Evolutionary conservation across 805 yeast species (phyloP).

Genomic region (Candida oleophila): DNA sequence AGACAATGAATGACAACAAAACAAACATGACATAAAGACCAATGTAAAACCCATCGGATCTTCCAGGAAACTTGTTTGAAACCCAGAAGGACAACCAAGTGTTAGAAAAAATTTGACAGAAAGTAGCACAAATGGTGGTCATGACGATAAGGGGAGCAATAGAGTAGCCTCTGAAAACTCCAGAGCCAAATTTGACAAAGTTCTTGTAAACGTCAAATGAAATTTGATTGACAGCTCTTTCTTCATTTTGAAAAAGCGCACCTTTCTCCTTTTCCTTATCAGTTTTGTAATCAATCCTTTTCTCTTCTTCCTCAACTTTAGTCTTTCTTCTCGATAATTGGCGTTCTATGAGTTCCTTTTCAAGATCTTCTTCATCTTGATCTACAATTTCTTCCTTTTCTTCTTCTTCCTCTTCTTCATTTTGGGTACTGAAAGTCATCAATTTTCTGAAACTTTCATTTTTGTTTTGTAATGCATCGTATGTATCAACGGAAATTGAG

Average conservation of each 20-base stretch:
- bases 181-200: constrained; percentile 31
- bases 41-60: constrained; percentile 56
- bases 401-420: constrained; percentile 16
- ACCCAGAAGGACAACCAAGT: constrained; percentile 84
- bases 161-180: constrained; percentile 15
- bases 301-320: constrained; percentile 16
- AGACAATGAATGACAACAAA: constrained; percentile 42
- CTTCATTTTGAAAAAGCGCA: constrained; percentile 43
- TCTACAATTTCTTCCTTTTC: constrained; percentile 13
- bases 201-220: constrained; percentile 28
- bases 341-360: constrained; percentile 11
- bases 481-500: constrained; percentile 57
- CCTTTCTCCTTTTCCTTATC: constrained; percentile 5
- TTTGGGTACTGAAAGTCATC: constrained; percentile 35
- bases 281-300: constrained; percentile 13
- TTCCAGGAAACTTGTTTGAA: constrained; percentile 44
- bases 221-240: constrained; percentile 52
- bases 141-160: constrained; percentile 7
- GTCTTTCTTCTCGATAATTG: constrained; percentile 17
- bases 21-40: constrained; percentile 66
- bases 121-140: constrained; percentile 35
- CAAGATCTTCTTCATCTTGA: constrained; percentile 11
- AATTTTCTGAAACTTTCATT: constrained; percentile 35
- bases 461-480: constrained; percentile 48
- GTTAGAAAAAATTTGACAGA: constrained; percentile 54